These are phyloP conservation scores for Hypoxylon intermedium DNA, from an alignment of 495 filamentous ascomycete species.

Conservation along the genomic window DNA sequence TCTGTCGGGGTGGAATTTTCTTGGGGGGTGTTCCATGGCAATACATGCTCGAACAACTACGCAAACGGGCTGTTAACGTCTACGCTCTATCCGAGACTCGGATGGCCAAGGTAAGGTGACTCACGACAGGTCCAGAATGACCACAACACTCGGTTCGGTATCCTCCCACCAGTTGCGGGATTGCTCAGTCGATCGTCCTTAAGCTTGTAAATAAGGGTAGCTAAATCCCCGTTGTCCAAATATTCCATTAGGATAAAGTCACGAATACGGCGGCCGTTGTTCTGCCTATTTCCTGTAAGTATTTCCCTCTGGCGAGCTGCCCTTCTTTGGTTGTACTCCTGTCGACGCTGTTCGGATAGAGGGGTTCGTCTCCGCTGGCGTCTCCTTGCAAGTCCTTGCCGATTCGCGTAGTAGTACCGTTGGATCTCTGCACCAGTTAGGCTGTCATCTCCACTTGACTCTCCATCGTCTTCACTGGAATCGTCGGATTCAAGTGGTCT, in stretches of 20 bases:
- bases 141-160: conserved; percentile 21
- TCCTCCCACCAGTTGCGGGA: background rate
- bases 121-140: conserved; percentile 26
- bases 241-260: conserved; percentile 14
- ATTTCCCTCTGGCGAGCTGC: background rate
- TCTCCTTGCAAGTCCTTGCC: too few relatives aligned
- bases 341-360: too few relatives aligned
- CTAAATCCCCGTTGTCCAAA: conserved; percentile 6
- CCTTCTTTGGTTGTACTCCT: too few relatives aligned
- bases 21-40: conserved; percentile 23
- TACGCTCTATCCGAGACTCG: background rate
- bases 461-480: background rate
- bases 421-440: too few relatives aligned
- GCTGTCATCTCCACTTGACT: conserved; percentile 2
- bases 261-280: background rate
- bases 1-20: conserved; percentile 14
- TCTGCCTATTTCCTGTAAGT: background rate
- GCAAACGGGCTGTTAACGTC: background rate
- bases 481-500: background rate
- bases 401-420: too few relatives aligned
- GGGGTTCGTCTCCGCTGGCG: conserved; percentile 1
- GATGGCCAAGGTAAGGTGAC: background rate
- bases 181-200: background rate
- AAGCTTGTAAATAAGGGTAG: background rate
- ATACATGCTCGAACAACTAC: conserved; percentile 19